Evolutionary conservation across 2,329 filamentous ascomycete species (phyloP).

Genomic region (Verticillium zaregamsianum): DNA sequence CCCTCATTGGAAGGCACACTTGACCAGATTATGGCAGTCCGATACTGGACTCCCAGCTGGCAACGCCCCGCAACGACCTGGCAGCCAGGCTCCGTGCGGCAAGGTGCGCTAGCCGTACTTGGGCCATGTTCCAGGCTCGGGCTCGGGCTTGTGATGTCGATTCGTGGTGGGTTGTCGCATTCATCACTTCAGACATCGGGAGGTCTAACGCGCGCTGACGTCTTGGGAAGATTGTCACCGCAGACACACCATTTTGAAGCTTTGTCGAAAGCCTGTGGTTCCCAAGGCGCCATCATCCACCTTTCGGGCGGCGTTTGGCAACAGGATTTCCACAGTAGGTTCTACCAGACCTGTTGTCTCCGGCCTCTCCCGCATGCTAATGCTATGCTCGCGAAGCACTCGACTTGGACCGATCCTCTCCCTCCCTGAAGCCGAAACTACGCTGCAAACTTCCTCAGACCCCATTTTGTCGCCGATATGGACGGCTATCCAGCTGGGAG

Average conservation of each 20-base stretch:
- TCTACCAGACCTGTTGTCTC: neutral
- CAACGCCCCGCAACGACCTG: neutral
- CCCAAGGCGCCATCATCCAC: neutral
- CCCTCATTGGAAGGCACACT: neutral
- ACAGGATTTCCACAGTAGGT: neutral
- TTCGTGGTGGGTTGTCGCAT: neutral
- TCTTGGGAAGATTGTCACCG: neutral
- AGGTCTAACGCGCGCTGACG: neutral
- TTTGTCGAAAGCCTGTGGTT: too few species aligned
- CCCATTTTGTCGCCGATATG: slow-evolving; percentile 43
- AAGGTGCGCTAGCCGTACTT: neutral
- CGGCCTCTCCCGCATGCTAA: neutral
- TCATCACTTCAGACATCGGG: neutral
- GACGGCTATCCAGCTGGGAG: slow-evolving; percentile 77
- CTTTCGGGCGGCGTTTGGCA: neutral
- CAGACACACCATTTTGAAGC: neutral
- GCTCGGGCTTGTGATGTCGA: neutral
- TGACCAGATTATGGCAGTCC: neutral
- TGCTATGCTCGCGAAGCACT: neutral
- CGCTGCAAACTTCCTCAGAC: slow-evolving; percentile 21
- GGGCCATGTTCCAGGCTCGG: neutral
- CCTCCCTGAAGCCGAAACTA: neutral
- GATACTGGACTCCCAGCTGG: neutral
- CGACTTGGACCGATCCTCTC: neutral
- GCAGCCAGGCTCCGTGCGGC: neutral